Base-by-base conservation (phyloP, 2,329 filamentous ascomycete genomes). In the Rasamsonia emersonii region DNA sequence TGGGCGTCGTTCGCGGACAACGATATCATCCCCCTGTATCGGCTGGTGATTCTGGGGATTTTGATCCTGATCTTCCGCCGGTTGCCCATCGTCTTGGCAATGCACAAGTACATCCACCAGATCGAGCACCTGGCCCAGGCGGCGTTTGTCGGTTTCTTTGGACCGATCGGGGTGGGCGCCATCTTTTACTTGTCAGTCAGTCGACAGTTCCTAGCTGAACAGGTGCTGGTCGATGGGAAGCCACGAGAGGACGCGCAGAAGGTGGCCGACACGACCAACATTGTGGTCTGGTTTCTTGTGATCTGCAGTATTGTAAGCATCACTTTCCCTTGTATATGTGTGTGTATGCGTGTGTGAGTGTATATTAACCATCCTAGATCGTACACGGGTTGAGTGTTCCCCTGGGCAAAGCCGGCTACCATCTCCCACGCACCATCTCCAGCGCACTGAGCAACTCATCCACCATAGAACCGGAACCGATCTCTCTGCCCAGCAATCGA, bases 111-210 rank as follows among this genome's bases (percentile, higher is more conserved):
- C 37, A 88, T 94, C 26, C 82, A 74, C 18, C 85, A 93, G 52
- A 86, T 94, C 24, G 74, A 86, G 36, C 69, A 81, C 24, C 57
- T 72, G 18, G 71, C 74, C 3, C 86, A 93, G 44, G 86, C 86
- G 2, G 61, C 83, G 0, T 94, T 93, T 49, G 83, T 91, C 5
- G 88, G 88, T 0, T 94, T 93, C 64, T 95, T 95, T 43, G 88
- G 88, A 0, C 88, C 88, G 0, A 88, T 95, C 35, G 86, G 89
- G 3, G 86, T 94, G 2, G 85, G 83, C 10, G 88, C 86, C 1
- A 73, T 94, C 13, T 95, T 93, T 54, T 94, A 95, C 52, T 69
- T 95, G 4, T 93, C 86, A 49, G 67, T 94, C 39, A 79, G 74
- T 24, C 57, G 83, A 1, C 83, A 93, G 15, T 94, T 88, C 39